phyloP scores from a whole-genome alignment of 345 rosid species.

The Pugionium cornutum region DNA sequence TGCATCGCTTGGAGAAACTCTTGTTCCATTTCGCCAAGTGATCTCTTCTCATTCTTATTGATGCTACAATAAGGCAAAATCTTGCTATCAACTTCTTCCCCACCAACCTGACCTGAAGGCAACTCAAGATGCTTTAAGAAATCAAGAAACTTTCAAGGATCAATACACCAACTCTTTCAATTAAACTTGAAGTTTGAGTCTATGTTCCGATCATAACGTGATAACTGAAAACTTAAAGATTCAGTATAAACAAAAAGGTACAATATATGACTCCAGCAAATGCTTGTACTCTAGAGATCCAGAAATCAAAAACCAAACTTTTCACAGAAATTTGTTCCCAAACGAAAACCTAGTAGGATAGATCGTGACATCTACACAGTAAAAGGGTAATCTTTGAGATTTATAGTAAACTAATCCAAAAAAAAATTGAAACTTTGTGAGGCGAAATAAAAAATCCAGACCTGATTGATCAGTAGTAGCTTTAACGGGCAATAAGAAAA shows the following conservation, averaged over 20 bases:
- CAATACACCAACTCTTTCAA: neutral
- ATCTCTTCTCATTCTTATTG: slow-evolving; percentile 62
- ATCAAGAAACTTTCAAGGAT: neutral
- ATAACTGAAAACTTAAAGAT: neutral
- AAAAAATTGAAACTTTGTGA: slow-evolving; percentile 24
- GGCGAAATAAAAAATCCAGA: neutral
- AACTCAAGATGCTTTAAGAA: neutral
- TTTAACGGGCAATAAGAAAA: slow-evolving; percentile 51
- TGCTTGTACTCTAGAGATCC: no score
- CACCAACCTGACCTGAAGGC: slow-evolving; percentile 66
- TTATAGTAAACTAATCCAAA: neutral
- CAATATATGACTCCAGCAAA: no score
- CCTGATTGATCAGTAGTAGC: slow-evolving; percentile 88
- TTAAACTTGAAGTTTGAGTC: neutral
- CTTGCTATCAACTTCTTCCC: slow-evolving; percentile 61
- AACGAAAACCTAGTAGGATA: no score
- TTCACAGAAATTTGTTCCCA: neutral
- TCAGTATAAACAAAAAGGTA: neutral
- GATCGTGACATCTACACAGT: no score
- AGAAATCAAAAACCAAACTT: neutral
- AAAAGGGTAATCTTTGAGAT: no score
- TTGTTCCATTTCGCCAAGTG: slow-evolving; percentile 88
- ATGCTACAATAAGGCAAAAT: slow-evolving; percentile 86
- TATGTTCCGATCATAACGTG: neutral
- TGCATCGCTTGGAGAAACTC: slow-evolving; percentile 96